Conservation (phyloP, 2,329 filamentous ascomycete species). For the Akanthomyces lecanii region DNA sequence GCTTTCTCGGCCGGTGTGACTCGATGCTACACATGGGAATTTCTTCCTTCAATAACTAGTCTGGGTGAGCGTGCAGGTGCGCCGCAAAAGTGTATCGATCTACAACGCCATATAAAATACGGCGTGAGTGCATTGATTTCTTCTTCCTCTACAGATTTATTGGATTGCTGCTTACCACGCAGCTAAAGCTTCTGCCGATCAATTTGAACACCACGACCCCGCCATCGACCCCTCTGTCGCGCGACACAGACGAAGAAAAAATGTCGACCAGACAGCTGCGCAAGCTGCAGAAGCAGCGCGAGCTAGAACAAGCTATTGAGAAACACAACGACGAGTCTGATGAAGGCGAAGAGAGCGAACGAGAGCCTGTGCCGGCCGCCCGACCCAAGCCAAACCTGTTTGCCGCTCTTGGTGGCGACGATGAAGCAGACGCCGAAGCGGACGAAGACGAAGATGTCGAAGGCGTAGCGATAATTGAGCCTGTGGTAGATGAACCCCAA, state of each 20-base stretch:
- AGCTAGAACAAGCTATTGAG: constrained; percentile 33
- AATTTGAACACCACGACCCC: constrained; percentile 5
- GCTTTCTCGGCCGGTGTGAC: constrained; percentile 9
- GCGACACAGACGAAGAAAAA: constrained; percentile 13
- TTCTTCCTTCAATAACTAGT: neutral
- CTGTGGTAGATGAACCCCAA: constrained; percentile 30
- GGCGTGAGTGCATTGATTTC: too few species aligned
- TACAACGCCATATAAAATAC: too few species aligned
- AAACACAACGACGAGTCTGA: constrained; percentile 20
- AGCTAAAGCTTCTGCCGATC: neutral
- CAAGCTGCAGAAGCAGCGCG: constrained; percentile 48
- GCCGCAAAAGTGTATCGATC: neutral
- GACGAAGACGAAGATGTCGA: constrained; percentile 28
- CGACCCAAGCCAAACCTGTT: constrained; percentile 43
- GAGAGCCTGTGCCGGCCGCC: constrained; percentile 31
- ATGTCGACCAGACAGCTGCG: constrained; percentile 52
- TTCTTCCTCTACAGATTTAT: too few species aligned
- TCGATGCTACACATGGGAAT: neutral
- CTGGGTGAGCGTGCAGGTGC: neutral
- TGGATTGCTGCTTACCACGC: neutral
- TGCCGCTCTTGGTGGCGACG: constrained; percentile 46
- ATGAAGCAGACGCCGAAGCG: constrained; percentile 37
- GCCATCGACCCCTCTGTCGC: constrained; percentile 1
- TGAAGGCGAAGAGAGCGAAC: constrained; percentile 30
- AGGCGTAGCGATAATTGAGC: constrained; percentile 18